Conservation (phyloP, 805 yeast species). For the Hanseniaspora taiwanica region DNA sequence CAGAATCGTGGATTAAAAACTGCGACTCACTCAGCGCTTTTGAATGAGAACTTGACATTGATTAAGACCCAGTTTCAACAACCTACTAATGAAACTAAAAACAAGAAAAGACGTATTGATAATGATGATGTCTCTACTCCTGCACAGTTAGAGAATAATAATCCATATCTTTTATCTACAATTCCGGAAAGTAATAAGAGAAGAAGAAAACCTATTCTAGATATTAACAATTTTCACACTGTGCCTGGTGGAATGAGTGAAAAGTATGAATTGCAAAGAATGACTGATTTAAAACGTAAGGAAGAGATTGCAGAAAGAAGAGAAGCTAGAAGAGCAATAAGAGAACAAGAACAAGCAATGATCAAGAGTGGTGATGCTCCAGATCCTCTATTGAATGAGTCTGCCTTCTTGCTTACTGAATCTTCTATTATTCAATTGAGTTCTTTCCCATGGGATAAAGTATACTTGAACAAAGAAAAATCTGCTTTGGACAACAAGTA, state of each 20-base stretch:
- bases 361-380: slow-evolving; percentile 35
- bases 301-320: neutral
- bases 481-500: slow-evolving; percentile 25
- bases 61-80: slow-evolving; percentile 12
- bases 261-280: slow-evolving; percentile 22
- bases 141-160: too few relatives aligned
- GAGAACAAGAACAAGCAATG: slow-evolving; percentile 19
- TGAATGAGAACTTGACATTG: slow-evolving; percentile 18
- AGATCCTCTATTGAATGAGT: slow-evolving; percentile 42
- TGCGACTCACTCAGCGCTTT: slow-evolving; percentile 19
- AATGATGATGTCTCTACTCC: slow-evolving; percentile 8
- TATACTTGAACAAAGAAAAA: slow-evolving; percentile 33
- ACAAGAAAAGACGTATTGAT: neutral
- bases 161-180: slow-evolving; percentile 24
- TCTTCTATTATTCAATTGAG: neutral
- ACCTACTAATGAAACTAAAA: neutral
- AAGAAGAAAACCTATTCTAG: neutral
- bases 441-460: slow-evolving; percentile 85
- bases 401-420: slow-evolving; percentile 25
- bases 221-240: neutral
- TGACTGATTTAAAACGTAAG: slow-evolving; percentile 28
- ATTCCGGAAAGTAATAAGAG: too few relatives aligned
- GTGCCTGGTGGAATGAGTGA: slow-evolving; percentile 3
- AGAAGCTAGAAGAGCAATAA: slow-evolving; percentile 22
- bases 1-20: slow-evolving; percentile 15